These are phyloP conservation scores for Naganishia sp. DNA, from an alignment of 1,284 basidiomycete species.

Conservation along the genomic window DNA sequence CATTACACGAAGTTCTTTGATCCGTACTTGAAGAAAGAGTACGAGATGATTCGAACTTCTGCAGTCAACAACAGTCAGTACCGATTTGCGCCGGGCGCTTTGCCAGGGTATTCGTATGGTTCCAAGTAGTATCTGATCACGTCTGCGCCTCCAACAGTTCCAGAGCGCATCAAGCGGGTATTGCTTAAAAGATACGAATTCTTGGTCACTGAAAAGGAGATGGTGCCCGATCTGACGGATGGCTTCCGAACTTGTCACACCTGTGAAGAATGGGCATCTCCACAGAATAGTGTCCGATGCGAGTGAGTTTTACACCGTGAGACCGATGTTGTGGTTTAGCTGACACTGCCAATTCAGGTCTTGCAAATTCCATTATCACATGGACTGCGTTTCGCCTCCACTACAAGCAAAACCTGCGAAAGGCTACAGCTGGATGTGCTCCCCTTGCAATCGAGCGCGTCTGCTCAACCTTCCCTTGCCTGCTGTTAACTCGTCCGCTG, in stretches of 20 bases:
- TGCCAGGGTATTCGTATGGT: not conserved
- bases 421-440: slow-evolving; percentile 97
- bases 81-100: not conserved
- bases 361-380: slow-evolving; percentile 94
- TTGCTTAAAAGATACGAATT: slow-evolving; percentile 87
- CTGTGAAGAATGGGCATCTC: slow-evolving; percentile 75
- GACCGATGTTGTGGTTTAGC: not conserved
- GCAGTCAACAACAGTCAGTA: slow-evolving; percentile 84
- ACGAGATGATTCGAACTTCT: slow-evolving; percentile 86
- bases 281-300: slow-evolving; percentile 87
- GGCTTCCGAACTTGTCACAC: slow-evolving; percentile 78
- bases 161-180: slow-evolving; percentile 71
- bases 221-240: slow-evolving; percentile 87
- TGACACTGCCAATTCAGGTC: slow-evolving; percentile 50
- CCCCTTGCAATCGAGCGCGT: slow-evolving; percentile 72
- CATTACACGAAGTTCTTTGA: slow-evolving; percentile 93
- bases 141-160: slow-evolving; percentile 61
- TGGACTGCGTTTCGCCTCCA: slow-evolving; percentile 89
- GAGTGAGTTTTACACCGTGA: slow-evolving; percentile 56
- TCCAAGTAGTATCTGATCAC: not conserved
- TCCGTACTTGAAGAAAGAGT: slow-evolving; percentile 97
- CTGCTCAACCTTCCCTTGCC: slow-evolving; percentile 15
- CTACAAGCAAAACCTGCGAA: slow-evolving; percentile 92
- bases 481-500: slow-evolving; percentile 55
- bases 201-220: slow-evolving; percentile 88